Evolutionary conservation across 2,329 filamentous ascomycete species (phyloP), one percentile per base, ranked within the genome.

Genomic region (Aaosphaeria arxii): DNA sequence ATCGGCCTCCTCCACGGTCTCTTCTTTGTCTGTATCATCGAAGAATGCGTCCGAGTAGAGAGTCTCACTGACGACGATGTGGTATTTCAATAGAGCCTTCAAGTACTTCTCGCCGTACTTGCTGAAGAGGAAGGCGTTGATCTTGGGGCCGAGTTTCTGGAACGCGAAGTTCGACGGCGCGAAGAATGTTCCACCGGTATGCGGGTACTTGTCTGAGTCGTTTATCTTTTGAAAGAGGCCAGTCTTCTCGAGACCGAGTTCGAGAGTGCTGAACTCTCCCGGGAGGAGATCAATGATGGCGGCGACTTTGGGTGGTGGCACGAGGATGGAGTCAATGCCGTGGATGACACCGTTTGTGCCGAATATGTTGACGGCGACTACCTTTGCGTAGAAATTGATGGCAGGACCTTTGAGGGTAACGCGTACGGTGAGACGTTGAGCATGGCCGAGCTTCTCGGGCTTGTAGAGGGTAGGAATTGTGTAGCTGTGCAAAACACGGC

Each of bases 101-200:
- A 96, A 80, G 65, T 89, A 95, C 67, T 85, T 85, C 54, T 80
- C 75, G 1, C 91, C 91, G 45, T 78, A 80, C 30, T 81, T 76
- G 49, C 86, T 88, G 78, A 96, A 96, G 4, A 96, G 77, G 78
- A 95, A 96, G 24, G 85, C 88, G 63, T 92, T 95, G 59, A 86
- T 82, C 47, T 69, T 77, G 1, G 82, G 79, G 0, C 90, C 89
- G 1, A 96, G 84, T 55, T 82, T 82, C 59, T 79, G 65, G 74
- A 92, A 96, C n/a, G 91, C 91, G 4, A 71, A 73, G 77, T 96
- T 96, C 41, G 80, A 83, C 0, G 91, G 91, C 0, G 87, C 88
- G 61, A 96, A 95, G 51, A 94, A 66, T 3, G 91, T 96, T 36
- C 84, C 83, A 33, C 89, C 89, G 2, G 75, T 69, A 41, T 80